Conservation (phyloP, 2,329 filamentous ascomycete species). For the Aspergillus sclerotialis region DNA sequence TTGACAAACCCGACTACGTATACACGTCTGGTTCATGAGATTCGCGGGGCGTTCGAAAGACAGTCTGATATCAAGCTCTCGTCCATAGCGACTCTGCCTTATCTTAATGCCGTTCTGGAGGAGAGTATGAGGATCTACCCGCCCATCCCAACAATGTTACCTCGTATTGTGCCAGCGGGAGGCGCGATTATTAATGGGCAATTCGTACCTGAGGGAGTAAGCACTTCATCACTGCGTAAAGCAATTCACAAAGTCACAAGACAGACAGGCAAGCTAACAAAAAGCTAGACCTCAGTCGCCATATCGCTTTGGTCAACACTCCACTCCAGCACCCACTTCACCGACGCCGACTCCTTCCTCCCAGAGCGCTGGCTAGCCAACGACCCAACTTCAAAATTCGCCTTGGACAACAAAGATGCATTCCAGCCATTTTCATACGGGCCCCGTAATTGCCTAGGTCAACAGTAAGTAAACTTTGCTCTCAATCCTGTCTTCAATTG, state of each 20-base stretch:
- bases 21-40: conserved; percentile 15
- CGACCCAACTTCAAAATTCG: conserved; percentile 10
- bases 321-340: conserved; percentile 11
- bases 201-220: conserved; percentile 20
- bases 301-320: conserved; percentile 4
- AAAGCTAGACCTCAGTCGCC: conserved; percentile 2
- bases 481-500: no score
- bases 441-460: conserved; percentile 23
- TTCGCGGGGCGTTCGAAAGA: conserved; percentile 16
- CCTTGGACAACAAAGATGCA: conserved; percentile 22
- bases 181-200: conserved; percentile 19
- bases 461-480: conserved; percentile 3
- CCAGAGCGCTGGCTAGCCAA: conserved; percentile 25
- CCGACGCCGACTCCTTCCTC: conserved; percentile 14
- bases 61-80: conserved; percentile 13
- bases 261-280: not conserved
- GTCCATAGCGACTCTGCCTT: conserved; percentile 10
- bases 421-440: conserved; percentile 26
- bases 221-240: conserved; percentile 1
- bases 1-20: conserved; percentile 13
- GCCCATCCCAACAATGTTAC: conserved; percentile 22
- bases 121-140: conserved; percentile 22
- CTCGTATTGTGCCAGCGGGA: conserved; percentile 20
- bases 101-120: conserved; percentile 19
- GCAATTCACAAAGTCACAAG: not conserved